Evolutionary conservation across 805 yeast genomes (phyloP).

Genomic region (Lipomyces lipofer): DNA sequence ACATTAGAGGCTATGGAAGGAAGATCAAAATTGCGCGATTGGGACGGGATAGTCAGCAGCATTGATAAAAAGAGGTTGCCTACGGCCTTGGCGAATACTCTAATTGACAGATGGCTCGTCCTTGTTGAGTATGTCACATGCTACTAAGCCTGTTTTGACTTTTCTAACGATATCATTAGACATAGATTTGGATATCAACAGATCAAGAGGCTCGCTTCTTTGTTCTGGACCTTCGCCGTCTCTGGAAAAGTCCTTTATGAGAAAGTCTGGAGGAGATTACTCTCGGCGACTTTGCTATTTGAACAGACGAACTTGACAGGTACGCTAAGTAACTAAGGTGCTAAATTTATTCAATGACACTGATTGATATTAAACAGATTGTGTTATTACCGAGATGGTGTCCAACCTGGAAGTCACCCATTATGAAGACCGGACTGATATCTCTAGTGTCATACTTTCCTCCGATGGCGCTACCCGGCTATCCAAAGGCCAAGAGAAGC

Average conservation of each 20-base stretch:
- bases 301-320: constrained; percentile 19
- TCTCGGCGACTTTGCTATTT: not conserved
- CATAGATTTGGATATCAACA: constrained; percentile 9
- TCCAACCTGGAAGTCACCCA: constrained; percentile 7
- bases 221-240: constrained; percentile 1
- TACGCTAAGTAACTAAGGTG: not conserved
- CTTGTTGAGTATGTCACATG: constrained; percentile 5
- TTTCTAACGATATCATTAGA: not conserved
- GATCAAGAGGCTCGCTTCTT: not conserved
- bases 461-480: not conserved
- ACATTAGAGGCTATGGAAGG: not conserved
- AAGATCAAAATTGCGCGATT: not conserved
- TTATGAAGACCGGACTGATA: not conserved
- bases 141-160: not conserved
- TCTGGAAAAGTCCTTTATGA: not conserved
- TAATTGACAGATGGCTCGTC: constrained; percentile 20
- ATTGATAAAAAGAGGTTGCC: constrained; percentile 5
- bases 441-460: no score
- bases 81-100: constrained; percentile 1
- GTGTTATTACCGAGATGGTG: not conserved
- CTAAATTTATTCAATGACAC: not conserved
- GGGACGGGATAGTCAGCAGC: constrained; percentile 3
- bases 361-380: not conserved
- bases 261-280: constrained; percentile 1
- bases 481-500: not conserved